Conservation (phyloP, 805 yeast genomes). For the Myxozyma neglecta region DNA sequence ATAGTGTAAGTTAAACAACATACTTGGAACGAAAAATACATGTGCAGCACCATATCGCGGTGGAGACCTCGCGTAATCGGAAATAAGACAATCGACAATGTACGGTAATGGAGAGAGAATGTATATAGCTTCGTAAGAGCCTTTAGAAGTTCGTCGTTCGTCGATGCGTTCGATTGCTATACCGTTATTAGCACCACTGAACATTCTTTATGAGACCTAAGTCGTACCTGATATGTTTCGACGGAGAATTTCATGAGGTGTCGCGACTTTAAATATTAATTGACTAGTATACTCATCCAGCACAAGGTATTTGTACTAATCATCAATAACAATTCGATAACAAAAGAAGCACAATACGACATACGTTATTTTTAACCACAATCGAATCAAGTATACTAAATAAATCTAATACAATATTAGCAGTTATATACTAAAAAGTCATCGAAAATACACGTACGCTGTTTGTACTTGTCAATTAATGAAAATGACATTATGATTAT, state of each 20-base stretch:
- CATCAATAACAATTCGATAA: background rate
- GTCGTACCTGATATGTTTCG: slow-evolving; percentile 26
- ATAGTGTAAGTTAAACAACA: background rate
- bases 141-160: slow-evolving; percentile 57
- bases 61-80: slow-evolving; percentile 67
- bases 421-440: background rate
- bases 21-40: slow-evolving; percentile 68
- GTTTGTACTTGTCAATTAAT: slow-evolving; percentile 18
- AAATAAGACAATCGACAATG: slow-evolving; percentile 70
- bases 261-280: slow-evolving; percentile 44
- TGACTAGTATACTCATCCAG: slow-evolving; percentile 58
- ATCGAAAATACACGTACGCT: slow-evolving; percentile 7
- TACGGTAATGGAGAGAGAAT: slow-evolving; percentile 67
- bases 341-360: background rate
- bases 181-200: background rate
- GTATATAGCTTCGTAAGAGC: slow-evolving; percentile 76
- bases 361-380: slow-evolving; percentile 19
- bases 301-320: slow-evolving; percentile 49
- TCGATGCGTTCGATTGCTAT: slow-evolving; percentile 64
- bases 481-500: slow-evolving; percentile 20
- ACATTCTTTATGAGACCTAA: background rate
- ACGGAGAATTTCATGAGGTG: slow-evolving; percentile 15
- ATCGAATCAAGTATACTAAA: slow-evolving; percentile 24
- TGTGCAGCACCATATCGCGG: slow-evolving; percentile 75
- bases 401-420: slow-evolving; percentile 6